A percentile compares a stretch with the other conserved stretches of the same genome.
Conservation (phyloP, 2,329 filamentous ascomycete genomes). For the Hysterium pulicare region DNA sequence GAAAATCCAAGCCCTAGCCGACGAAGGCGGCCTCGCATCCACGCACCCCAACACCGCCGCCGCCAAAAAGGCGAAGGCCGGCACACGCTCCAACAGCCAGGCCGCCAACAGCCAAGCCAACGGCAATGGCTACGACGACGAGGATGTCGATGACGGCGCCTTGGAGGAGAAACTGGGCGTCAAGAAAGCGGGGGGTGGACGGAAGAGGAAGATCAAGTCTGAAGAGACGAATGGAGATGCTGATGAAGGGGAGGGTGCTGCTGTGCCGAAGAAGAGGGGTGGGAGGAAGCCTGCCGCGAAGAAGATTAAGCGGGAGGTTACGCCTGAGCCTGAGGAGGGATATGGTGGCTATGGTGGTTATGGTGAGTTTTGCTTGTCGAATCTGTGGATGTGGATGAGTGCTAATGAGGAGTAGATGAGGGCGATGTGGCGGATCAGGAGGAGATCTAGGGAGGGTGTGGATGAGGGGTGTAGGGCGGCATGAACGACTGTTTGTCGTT, state of each 20-base stretch:
- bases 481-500: too few species aligned
- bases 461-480: too few species aligned
- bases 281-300: neutral
- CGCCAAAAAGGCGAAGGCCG: neutral
- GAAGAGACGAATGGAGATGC: neutral
- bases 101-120: neutral
- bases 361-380: neutral
- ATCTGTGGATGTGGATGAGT: neutral
- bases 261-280: neutral
- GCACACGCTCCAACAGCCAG: neutral
- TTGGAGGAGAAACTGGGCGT: neutral
- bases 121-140: neutral
- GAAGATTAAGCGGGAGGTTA: neutral
- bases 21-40: too few species aligned
- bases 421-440: too few species aligned
- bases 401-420: neutral
- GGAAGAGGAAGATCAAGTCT: neutral
- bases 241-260: neutral
- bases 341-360: neutral
- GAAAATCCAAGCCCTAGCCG: neutral
- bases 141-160: neutral
- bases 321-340: neutral
- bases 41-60: neutral
- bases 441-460: too few species aligned
- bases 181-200: neutral